Conservation (phyloP, 257 asterid genomes). For the Solanum acaule region DNA sequence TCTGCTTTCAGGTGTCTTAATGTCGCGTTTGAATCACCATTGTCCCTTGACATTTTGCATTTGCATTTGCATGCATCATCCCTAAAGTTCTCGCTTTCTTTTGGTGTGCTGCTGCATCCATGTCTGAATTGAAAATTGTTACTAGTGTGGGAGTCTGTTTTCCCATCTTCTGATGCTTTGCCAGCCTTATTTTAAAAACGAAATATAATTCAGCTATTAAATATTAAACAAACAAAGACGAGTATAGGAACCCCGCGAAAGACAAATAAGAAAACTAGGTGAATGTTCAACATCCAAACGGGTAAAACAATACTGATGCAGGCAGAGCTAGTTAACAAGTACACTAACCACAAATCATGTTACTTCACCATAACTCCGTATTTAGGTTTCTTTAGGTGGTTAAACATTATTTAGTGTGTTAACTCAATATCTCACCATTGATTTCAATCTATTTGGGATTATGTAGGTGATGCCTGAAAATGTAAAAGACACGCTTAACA, state of each 20-base stretch:
- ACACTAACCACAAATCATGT: not conserved
- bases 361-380: not conserved
- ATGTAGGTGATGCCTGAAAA: not conserved
- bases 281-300: not conserved
- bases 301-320: not conserved
- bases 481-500: not conserved
- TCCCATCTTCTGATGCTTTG: not conserved
- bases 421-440: not conserved
- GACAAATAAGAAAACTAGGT: not conserved
- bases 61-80: not conserved
- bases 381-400: not conserved
- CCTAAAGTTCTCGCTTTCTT: not conserved
- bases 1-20: constrained; percentile 45
- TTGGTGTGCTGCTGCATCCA: not conserved
- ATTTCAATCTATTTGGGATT: not conserved
- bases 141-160: not conserved
- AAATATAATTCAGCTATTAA: not conserved
- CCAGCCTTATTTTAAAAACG: not conserved
- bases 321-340: not conserved
- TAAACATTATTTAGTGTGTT: not conserved
- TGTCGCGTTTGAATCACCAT: constrained; percentile 6
- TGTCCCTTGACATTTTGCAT: not conserved
- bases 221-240: not conserved
- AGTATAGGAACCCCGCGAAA: not conserved
- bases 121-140: not conserved